These are phyloP conservation scores for Curvularia spicifera DNA, from an alignment of 2,329 filamentous ascomycete genomes.

Conservation along the genomic window DNA sequence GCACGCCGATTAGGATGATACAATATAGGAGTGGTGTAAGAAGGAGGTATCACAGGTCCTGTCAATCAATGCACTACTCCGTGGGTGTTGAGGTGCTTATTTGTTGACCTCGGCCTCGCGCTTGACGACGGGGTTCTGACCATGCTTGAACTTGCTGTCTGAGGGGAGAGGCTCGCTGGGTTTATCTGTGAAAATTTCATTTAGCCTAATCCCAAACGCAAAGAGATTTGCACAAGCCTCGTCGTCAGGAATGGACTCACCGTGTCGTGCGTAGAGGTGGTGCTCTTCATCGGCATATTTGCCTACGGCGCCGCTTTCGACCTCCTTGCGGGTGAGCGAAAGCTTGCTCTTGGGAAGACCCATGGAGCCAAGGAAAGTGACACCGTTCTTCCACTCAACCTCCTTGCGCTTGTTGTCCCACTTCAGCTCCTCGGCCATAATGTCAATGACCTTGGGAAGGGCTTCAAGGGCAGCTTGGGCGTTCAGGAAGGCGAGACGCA, in stretches of 20 bases:
- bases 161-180: slow-evolving; percentile 60
- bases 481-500: slow-evolving; percentile 86
- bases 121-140: slow-evolving; percentile 55
- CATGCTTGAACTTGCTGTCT: slow-evolving; percentile 55
- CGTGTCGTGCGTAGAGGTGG: slow-evolving; percentile 57
- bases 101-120: slow-evolving; percentile 57
- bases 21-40: slow-evolving; percentile 5
- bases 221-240: slow-evolving; percentile 31
- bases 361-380: slow-evolving; percentile 67
- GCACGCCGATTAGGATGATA: slow-evolving; percentile 11
- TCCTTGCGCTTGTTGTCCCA: slow-evolving; percentile 79
- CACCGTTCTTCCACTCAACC: slow-evolving; percentile 77
- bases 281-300: slow-evolving; percentile 58
- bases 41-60: slow-evolving; percentile 2
- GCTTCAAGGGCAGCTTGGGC: slow-evolving; percentile 89
- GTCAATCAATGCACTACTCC: background rate
- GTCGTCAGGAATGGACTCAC: slow-evolving; percentile 44
- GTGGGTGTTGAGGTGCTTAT: slow-evolving; percentile 39
- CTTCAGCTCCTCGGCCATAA: slow-evolving; percentile 83
- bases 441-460: slow-evolving; percentile 82
- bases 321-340: slow-evolving; percentile 62
- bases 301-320: slow-evolving; percentile 59
- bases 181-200: slow-evolving; percentile 52
- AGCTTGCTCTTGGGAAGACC: slow-evolving; percentile 65
- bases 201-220: slow-evolving; percentile 32